These are phyloP conservation scores for Penicillium rolfsii DNA, from an alignment of 2,329 filamentous ascomycete genomes.

Conservation along the genomic window DNA sequence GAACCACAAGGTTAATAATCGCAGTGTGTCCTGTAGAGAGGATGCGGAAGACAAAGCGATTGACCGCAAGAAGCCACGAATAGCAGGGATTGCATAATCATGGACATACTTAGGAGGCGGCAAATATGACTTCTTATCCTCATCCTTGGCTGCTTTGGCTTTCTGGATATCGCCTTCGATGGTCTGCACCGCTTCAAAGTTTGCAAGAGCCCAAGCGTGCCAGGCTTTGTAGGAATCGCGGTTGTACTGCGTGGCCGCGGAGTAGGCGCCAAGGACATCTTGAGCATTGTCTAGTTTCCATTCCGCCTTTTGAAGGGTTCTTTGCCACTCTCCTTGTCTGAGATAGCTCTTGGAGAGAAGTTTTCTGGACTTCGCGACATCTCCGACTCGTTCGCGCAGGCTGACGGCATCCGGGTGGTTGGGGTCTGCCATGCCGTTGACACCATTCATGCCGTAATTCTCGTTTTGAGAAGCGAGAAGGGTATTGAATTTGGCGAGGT, in stretches of 20 bases:
- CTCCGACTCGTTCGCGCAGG: slow-evolving; percentile 48
- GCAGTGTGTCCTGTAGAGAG: slow-evolving; percentile 91
- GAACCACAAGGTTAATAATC: slow-evolving; percentile 94
- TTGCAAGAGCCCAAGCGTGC: slow-evolving; percentile 97
- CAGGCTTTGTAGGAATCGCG: slow-evolving; percentile 98
- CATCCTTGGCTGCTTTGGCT: slow-evolving; percentile 61
- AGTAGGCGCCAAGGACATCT: slow-evolving; percentile 89
- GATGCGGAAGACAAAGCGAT: slow-evolving; percentile 90
- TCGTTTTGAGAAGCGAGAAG: slow-evolving; percentile 43
- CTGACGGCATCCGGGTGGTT: slow-evolving; percentile 44
- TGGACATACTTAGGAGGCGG: slow-evolving; percentile 70
- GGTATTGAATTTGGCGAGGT: slow-evolving; percentile 55
- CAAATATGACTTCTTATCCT: slow-evolving; percentile 34
- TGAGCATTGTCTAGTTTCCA: slow-evolving; percentile 86
- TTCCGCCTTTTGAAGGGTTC: slow-evolving; percentile 78
- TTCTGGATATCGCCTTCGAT: slow-evolving; percentile 61
- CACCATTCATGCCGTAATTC: slow-evolving; percentile 50
- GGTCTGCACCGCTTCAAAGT: slow-evolving; percentile 95
- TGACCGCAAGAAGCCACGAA: slow-evolving; percentile 96
- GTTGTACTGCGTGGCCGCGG: slow-evolving; percentile 90
- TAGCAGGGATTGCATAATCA: slow-evolving; percentile 90
- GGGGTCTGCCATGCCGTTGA: slow-evolving; percentile 52
- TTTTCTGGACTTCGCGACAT: slow-evolving; percentile 62
- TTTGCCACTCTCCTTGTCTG: slow-evolving; percentile 95
- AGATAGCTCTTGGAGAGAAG: slow-evolving; percentile 94